Evolutionary conservation across 2,329 filamentous ascomycete species (phyloP), one percentile per base, ranked within the genome.

Genomic region (Colletotrichum melonis): DNA sequence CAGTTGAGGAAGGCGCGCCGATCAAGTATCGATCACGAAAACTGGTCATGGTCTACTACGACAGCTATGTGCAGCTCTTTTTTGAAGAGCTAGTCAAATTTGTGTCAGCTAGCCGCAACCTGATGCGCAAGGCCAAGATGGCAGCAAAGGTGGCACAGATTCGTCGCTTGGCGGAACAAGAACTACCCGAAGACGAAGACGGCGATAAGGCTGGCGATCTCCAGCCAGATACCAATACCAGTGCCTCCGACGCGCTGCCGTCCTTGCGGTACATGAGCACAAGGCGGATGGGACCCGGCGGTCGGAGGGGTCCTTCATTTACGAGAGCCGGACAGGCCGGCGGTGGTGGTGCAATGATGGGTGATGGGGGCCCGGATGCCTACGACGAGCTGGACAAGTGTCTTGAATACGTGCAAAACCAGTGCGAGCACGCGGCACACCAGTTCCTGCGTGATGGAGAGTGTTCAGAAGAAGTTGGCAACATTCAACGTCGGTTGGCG

Each of bases 41-140:
- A 70, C 93, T 94, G 87, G 92, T 96, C 59, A 92, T 97, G 54
- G 93, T 98, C n/a, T 95, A 95, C 82, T 98, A 98, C 80, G 95
- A 98, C 80, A 94, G 93, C 76, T 92, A 94, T 74, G 92, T 97
- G 4, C 95, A 98, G 80, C 91, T 91, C 63, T 91, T 92, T 52
- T 95, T 98, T 76, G 95, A 97, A 78, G 88, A 92, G 68, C 85
- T 98, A 63, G 95, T 98, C 69, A 92, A 94, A 74, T 93, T 93
- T 69, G 92, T 98, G 46, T 94, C 94, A 5, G 90, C 91, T 1
- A 94, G 93, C 63, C 88, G 95, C 70, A 97, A 97, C 82, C 87
- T 94, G 76, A 92, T 98, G 81, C 92, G 95, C 62, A 97, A 96
- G 82, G 94, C 93, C 65, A 97, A 94, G 83, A 94, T 95, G 92